Evolutionary conservation across 2,329 filamentous ascomycete species (phyloP).

Genomic region (Gnomoniopsis sp.): DNA sequence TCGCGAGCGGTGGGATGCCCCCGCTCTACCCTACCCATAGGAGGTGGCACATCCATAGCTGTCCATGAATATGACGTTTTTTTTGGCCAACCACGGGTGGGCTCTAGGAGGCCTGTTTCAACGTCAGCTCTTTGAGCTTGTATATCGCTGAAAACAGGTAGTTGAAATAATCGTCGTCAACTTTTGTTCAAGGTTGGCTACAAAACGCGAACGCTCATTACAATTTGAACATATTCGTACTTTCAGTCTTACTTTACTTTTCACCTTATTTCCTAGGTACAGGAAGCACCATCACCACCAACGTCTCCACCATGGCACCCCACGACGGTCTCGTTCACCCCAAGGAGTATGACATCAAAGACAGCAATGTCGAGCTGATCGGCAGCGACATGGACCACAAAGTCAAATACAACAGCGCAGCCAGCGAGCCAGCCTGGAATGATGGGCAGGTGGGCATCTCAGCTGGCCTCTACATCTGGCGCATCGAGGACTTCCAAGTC

Average conservation of each 20-base stretch:
- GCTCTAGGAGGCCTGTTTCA: slow-evolving; percentile 15
- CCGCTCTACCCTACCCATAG: slow-evolving; percentile 9
- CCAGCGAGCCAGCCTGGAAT: slow-evolving; percentile 66
- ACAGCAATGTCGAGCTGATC: slow-evolving; percentile 66
- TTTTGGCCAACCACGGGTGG: background rate
- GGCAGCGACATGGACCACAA: slow-evolving; percentile 62
- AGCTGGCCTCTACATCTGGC: slow-evolving; percentile 60
- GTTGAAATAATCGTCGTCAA: too few relatives aligned
- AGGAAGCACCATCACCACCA: background rate
- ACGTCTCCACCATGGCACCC: slow-evolving; percentile 49
- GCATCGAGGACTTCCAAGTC: slow-evolving; percentile 65
- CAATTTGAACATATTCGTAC: too few relatives aligned
- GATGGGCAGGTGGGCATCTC: slow-evolving; percentile 49
- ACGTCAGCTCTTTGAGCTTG: background rate
- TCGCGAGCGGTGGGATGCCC: background rate
- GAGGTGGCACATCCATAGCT: slow-evolving; percentile 5
- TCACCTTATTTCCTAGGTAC: too few relatives aligned
- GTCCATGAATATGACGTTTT: slow-evolving; percentile 14
- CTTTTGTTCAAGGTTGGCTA: too few relatives aligned
- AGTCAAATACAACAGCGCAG: slow-evolving; percentile 64
- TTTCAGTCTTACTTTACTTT: too few relatives aligned
- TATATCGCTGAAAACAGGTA: too few relatives aligned
- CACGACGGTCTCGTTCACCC: slow-evolving; percentile 59
- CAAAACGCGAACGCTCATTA: too few relatives aligned
- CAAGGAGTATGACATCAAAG: slow-evolving; percentile 64